Evolutionary conservation across 2,329 filamentous ascomycete genomes (phyloP).

Genomic region (Didymella pomorum): DNA sequence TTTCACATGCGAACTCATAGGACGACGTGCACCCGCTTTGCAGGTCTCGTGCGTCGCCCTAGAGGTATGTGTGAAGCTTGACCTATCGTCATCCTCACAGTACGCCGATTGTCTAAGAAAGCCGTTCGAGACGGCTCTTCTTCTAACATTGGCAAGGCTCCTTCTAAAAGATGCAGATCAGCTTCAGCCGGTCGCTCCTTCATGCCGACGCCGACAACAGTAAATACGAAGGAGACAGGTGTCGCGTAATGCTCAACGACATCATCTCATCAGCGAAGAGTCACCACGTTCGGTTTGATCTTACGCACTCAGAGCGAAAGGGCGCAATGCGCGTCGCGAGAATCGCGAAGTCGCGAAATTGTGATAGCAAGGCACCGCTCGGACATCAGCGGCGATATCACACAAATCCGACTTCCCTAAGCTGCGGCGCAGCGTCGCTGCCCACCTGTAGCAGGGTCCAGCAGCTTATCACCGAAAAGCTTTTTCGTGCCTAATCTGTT

Average conservation of each 20-base stretch:
- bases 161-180: not conserved
- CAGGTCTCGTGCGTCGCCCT: not conserved
- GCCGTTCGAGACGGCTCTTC: too few species aligned
- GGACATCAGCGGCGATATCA: slow-evolving; percentile 18
- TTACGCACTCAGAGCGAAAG: not conserved
- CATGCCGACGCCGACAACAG: not conserved
- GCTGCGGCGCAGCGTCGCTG: not conserved
- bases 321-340: not conserved
- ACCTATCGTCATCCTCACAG: too few species aligned
- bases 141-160: not conserved
- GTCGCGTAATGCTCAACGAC: not conserved
- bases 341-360: slow-evolving; percentile 1
- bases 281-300: not conserved
- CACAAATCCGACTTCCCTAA: slow-evolving; percentile 17
- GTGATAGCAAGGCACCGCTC: not conserved
- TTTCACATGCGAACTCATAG: too few species aligned
- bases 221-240: not conserved
- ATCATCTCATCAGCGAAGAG: not conserved
- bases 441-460: not conserved
- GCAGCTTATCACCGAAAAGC: slow-evolving; percentile 8
- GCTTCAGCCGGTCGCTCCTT: not conserved
- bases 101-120: too few species aligned
- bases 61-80: not conserved
- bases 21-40: not conserved
- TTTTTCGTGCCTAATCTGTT: slow-evolving; percentile 3